Percentiles rank a stretch among this genome's conserved stretches.
Conservation (phyloP, 108 stramenopile genomes). For the Poteriospumella lacustris region DNA sequence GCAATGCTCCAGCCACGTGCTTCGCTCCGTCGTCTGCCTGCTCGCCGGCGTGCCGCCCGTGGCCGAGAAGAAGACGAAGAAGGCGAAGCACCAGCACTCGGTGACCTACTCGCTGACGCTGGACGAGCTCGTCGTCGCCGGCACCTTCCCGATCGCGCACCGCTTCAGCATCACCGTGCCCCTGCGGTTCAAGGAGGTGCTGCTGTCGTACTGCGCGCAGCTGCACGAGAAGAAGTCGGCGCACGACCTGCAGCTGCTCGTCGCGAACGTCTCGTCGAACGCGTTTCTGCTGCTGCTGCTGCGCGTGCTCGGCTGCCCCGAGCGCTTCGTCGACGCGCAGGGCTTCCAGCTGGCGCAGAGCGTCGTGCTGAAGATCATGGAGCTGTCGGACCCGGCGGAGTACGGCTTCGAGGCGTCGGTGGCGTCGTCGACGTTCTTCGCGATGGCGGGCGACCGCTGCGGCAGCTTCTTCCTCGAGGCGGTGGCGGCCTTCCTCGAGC, state of each 20-base stretch:
- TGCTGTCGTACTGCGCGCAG: background rate
- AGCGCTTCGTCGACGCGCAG: background rate
- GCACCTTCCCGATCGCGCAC: background rate
- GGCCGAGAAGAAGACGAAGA: constrained; percentile 12
- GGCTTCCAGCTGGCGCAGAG: no score
- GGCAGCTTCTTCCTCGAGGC: constrained; percentile 9
- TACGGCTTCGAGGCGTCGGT: no score
- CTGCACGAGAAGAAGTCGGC: no score
- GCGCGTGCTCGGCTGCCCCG: background rate
- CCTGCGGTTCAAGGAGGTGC: background rate
- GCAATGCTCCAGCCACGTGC: constrained; percentile 12
- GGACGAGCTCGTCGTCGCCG: background rate
- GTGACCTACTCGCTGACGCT: background rate
- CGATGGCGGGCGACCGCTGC: constrained; percentile 16
- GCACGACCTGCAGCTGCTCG: background rate
- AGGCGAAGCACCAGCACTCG: constrained; percentile 25
- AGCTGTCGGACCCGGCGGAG: background rate
- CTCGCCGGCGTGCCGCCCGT: background rate
- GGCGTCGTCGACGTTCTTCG: background rate
- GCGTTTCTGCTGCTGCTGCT: background rate
- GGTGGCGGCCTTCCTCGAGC: background rate
- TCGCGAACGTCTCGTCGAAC: background rate
- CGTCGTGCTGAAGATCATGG: background rate
- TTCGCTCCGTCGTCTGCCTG: constrained; percentile 16
- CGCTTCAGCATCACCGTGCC: background rate